Conservation (phyloP, 768 basidiomycete genomes). For the Mycena rebaudengoi region DNA sequence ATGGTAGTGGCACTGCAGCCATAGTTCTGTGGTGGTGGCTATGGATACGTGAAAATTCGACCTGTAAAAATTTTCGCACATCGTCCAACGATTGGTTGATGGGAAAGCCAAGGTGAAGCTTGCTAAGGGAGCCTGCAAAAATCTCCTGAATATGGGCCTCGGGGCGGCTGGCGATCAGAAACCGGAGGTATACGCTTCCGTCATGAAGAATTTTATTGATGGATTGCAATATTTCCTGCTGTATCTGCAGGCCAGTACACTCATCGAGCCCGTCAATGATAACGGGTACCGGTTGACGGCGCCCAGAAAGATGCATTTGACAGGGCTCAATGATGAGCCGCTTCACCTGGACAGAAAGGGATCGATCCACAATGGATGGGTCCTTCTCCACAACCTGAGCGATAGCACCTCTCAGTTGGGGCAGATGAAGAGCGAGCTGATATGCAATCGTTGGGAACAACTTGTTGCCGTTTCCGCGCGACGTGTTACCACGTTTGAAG, state of each 20-base stretch:
- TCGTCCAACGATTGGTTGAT: slow-evolving; percentile 1
- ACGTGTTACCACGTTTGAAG: background rate
- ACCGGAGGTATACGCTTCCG: background rate
- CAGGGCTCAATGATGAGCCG: background rate
- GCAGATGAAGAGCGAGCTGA: slow-evolving; percentile 1
- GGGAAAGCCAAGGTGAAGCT: background rate
- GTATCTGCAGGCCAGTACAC: background rate
- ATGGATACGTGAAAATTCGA: slow-evolving; percentile 6
- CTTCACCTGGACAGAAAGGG: background rate
- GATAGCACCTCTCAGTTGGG: background rate
- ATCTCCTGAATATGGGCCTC: background rate
- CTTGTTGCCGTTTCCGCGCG: background rate
- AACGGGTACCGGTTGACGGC: background rate
- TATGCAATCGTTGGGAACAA: background rate
- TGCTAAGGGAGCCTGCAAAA: background rate
- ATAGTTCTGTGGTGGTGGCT: background rate
- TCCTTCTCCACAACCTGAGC: slow-evolving; percentile 3
- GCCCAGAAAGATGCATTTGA: slow-evolving; percentile 1
- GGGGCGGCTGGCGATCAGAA: slow-evolving; percentile 1
- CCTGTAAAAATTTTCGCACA: slow-evolving; percentile 2
- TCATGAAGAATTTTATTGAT: background rate
- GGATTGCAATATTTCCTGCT: slow-evolving; percentile 3
- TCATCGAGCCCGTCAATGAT: background rate
- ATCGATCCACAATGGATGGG: slow-evolving; percentile 3
- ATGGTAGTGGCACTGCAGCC: background rate